Evolutionary conservation across 306 rosid species (phyloP), one percentile per base, ranked within the genome.

Genomic region (Vigna angularis): DNA sequence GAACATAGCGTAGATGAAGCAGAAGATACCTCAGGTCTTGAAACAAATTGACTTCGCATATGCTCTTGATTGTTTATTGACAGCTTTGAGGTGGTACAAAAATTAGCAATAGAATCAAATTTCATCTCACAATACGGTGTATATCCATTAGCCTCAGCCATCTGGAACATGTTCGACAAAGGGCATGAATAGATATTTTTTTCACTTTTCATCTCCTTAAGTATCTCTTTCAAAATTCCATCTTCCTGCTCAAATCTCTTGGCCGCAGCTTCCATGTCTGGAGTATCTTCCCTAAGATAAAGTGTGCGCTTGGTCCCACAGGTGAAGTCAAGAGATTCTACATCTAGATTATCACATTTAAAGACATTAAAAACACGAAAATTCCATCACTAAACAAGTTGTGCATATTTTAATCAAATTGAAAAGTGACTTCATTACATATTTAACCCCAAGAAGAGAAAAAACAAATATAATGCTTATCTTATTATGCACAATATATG

Each of bases 261-360:
- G 62, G 94, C 93, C 26, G 88, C 93, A 87, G 81, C 84, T 90
- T 91, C 97, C 91, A 91, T 64, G 70, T 90, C 89, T 50, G 85
- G 30, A 56, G 88, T 81, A 72, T 88, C 94, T 70, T 87, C 90
- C 79, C 93, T 83, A 73, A 88, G 44, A 69, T 70, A 78, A 66
- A 91, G 89, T 57, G 88, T 76, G 57, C 30, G 64, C 16, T 74
- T 81, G 69, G 81, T 77, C 52, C 92, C 94, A 77, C 97, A 91
- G 3, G 86, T 62, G 77, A 90, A 85, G 79, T 86, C 86, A 11
- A 88, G 85, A 67, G 89, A 81, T 38, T 64, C 78, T 63, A 81
- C 78, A 78, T 88, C 97, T 88, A 92, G 74, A 45, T 62, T 24
- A 58, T 58, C 72, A 56, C 47, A 66, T 66, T 76, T 66, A 61